phyloP scores from a whole-genome alignment of 805 yeast species.

The Saitoella complicata region DNA sequence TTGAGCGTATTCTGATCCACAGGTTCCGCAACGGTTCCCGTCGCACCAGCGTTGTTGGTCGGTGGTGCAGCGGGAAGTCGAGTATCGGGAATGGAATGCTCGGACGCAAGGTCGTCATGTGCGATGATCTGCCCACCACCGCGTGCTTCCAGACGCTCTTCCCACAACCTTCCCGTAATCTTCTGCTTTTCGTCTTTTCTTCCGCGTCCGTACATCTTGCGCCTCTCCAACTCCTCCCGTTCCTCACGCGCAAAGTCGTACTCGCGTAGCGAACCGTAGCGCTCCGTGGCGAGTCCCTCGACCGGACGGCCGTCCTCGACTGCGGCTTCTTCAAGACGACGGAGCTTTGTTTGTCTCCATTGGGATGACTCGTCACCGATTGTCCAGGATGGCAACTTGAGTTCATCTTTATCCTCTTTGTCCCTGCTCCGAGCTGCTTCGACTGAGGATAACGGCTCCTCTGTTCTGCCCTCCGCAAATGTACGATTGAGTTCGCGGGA shows the following conservation, averaged over 20 bases:
- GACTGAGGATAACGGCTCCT: neutral
- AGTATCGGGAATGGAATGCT: neutral
- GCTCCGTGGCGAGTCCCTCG: slow-evolving; percentile 18
- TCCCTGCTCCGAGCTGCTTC: neutral
- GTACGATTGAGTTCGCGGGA: too few species aligned
- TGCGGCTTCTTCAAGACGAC: slow-evolving; percentile 15
- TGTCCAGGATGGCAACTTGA: slow-evolving; percentile 12
- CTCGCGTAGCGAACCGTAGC: slow-evolving; percentile 17
- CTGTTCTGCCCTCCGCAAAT: neutral
- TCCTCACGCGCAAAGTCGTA: slow-evolving; percentile 24
- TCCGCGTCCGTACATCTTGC: slow-evolving; percentile 4
- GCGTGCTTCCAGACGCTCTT: slow-evolving; percentile 1
- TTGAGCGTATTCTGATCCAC: slow-evolving; percentile 15
- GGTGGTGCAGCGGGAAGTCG: neutral
- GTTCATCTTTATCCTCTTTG: neutral
- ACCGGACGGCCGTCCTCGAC: slow-evolving; percentile 9
- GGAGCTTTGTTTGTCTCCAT: slow-evolving; percentile 27
- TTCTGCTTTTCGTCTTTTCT: neutral
- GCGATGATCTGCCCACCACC: neutral
- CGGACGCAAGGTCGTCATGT: neutral
- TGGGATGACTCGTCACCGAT: slow-evolving; percentile 26
- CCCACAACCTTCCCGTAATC: slow-evolving; percentile 8
- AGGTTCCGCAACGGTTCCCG: neutral
- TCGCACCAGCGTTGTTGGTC: neutral
- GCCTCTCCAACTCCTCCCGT: slow-evolving; percentile 17